These are phyloP conservation scores for Globisporangium cylindrosporum DNA, from an alignment of 352 stramenopile genomes.

Conservation along the genomic window DNA sequence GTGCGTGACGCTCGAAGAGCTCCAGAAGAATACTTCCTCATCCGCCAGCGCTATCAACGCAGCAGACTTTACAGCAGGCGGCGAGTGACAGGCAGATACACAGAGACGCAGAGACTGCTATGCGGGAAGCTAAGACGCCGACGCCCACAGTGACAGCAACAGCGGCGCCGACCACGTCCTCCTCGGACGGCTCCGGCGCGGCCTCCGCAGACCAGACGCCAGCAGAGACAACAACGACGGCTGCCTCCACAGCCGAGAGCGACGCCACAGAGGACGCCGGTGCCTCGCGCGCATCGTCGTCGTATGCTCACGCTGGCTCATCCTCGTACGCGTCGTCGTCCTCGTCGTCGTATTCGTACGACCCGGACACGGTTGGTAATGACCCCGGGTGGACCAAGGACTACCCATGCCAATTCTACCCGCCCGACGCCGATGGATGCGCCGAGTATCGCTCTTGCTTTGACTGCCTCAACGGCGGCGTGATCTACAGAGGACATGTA, in stretches of 20 bases:
- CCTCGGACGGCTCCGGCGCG: conserved; percentile 8
- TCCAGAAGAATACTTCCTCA: not conserved
- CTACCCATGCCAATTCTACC: conserved; percentile 40
- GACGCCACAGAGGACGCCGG: not conserved
- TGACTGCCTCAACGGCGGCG: conserved; percentile 40
- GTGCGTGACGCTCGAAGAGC: not conserved
- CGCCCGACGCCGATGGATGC: conserved; percentile 33
- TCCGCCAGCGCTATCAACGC: not conserved
- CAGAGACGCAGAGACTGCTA: not conserved
- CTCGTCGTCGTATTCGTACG: conserved; percentile 14
- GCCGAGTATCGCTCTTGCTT: conserved; percentile 44
- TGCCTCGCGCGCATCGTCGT: conserved; percentile 10
- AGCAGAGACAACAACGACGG: not conserved
- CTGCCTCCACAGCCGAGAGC: not conserved
- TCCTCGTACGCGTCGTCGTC: conserved; percentile 18
- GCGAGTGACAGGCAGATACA: not conserved
- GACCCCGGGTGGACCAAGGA: conserved; percentile 18
- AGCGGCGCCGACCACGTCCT: not conserved
- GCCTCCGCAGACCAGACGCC: conserved; percentile 3
- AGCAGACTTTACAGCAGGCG: not conserved
- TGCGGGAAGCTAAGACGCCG: conserved; percentile 1
- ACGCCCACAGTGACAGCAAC: not conserved
- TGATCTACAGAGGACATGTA: conserved; percentile 21
- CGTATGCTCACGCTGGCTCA: conserved; percentile 6
- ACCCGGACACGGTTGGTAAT: conserved; percentile 19